Evolutionary conservation across 2,329 filamentous ascomycete species (phyloP).

Genomic region (Zasmidium citrigriseum): DNA sequence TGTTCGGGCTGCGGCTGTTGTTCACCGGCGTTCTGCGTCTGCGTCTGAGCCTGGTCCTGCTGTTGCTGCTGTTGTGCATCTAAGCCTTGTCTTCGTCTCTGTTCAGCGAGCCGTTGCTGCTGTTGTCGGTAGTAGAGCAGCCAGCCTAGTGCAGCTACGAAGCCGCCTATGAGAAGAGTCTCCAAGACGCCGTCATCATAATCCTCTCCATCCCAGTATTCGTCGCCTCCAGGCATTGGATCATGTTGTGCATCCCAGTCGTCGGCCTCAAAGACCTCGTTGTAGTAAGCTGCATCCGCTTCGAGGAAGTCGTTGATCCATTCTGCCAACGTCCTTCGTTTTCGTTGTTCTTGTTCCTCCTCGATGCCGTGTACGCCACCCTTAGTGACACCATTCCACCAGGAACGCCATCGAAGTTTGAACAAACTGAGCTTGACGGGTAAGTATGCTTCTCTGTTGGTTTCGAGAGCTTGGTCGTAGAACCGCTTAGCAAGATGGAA

Average conservation of each 20-base stretch:
- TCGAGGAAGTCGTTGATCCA: slow-evolving; percentile 87
- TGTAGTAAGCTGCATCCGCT: slow-evolving; percentile 43
- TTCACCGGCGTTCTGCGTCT: slow-evolving; percentile 18
- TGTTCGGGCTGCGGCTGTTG: slow-evolving; percentile 38
- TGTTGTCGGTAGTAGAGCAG: slow-evolving; percentile 81
- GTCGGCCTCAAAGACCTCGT: slow-evolving; percentile 53
- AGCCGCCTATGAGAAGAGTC: slow-evolving; percentile 76
- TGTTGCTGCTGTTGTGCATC: slow-evolving; percentile 34
- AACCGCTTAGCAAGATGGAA: slow-evolving; percentile 96
- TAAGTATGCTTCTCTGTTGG: slow-evolving; percentile 87
- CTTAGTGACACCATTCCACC: slow-evolving; percentile 90
- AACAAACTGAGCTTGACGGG: slow-evolving; percentile 86
- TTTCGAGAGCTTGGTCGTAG: slow-evolving; percentile 89
- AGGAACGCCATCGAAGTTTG: slow-evolving; percentile 80
- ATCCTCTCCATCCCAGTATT: slow-evolving; percentile 57
- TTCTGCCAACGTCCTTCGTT: slow-evolving; percentile 61
- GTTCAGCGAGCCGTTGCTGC: slow-evolving; percentile 55
- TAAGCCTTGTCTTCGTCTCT: slow-evolving; percentile 46
- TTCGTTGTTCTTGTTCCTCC: slow-evolving; percentile 59
- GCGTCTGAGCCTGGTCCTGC: slow-evolving; percentile 33
- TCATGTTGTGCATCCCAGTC: slow-evolving; percentile 44
- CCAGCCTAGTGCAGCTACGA: slow-evolving; percentile 72
- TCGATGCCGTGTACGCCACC: slow-evolving; percentile 91
- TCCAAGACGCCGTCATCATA: slow-evolving; percentile 77
- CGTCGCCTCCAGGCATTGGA: slow-evolving; percentile 55